These are phyloP conservation scores for Candida ficus DNA, from an alignment of 805 yeast genomes.

Conservation along the genomic window DNA sequence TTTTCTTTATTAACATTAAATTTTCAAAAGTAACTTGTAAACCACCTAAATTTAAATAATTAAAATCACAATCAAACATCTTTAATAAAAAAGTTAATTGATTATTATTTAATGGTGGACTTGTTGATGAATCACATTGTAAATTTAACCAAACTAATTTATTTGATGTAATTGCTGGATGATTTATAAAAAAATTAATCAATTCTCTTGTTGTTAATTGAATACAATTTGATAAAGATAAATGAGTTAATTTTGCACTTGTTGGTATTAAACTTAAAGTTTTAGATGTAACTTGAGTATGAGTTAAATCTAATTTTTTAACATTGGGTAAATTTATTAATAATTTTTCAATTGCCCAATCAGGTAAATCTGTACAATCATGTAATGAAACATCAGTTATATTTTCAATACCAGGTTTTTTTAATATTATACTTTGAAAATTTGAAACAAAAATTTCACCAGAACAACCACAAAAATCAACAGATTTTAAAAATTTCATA, in stretches of 20 bases:
- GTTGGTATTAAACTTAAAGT: conserved; percentile 50
- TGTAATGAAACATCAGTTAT: conserved; percentile 59
- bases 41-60: conserved; percentile 59
- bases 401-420: conserved; percentile 17
- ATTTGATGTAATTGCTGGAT: conserved; percentile 52
- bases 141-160: conserved; percentile 62
- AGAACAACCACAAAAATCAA: conserved; percentile 89
- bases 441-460: conserved; percentile 56
- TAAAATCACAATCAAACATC: conserved; percentile 34
- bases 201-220: conserved; percentile 68
- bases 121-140: conserved; percentile 58
- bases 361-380: conserved; percentile 77
- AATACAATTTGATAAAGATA: conserved; percentile 62
- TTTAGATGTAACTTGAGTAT: conserved; percentile 70
- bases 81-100: conserved; percentile 43
- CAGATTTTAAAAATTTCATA: conserved; percentile 51
- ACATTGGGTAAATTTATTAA: conserved; percentile 53
- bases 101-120: conserved; percentile 49
- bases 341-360: conserved; percentile 47
- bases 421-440: conserved; percentile 37
- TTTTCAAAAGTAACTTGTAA: conserved; percentile 43
- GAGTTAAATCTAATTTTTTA: conserved; percentile 71
- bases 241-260: conserved; percentile 61
- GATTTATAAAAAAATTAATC: conserved; percentile 61
- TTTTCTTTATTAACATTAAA: conserved; percentile 33